Evolutionary conservation across 768 basidiomycete species (phyloP), one percentile per base, ranked within the genome.

Genomic region (Guyanaporus albipodus): DNA sequence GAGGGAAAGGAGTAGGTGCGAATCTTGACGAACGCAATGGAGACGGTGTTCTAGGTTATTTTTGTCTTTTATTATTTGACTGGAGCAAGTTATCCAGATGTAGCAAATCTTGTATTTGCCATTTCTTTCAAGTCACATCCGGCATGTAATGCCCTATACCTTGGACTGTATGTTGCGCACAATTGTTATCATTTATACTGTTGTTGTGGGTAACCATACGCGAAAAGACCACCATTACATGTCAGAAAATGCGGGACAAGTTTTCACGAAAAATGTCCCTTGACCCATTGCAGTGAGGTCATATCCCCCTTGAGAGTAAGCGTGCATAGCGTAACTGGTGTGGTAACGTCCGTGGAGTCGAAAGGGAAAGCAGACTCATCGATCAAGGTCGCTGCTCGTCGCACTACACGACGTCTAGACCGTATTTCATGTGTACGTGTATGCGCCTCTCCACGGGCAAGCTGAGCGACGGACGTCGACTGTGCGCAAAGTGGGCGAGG

Each of bases 181-280:
- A 18, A 18, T 12, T 14, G 33, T 52, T 38, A 52, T 45, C n/a
- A n/a, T n/a, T n/a, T 21, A 29, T 29, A 33, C 10, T 46, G 19
- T 35, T 53, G 19, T 23, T 48, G n/a, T n/a, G n/a, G n/a, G n/a
- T n/a, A n/a, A n/a, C n/a, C n/a, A n/a, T n/a, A n/a, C n/a, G n/a
- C n/a, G n/a, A n/a, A n/a, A n/a, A n/a, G n/a, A n/a, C n/a, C n/a
- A n/a, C n/a, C n/a, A n/a, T n/a, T n/a, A n/a, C n/a, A n/a, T n/a
- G n/a, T n/a, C n/a, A n/a, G n/a, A n/a, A n/a, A n/a, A n/a, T n/a
- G n/a, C n/a, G n/a, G n/a, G n/a, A n/a, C n/a, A n/a, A n/a, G n/a
- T n/a, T n/a, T n/a, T n/a, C n/a, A n/a, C 37, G 82, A 61, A 2
- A 85, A 85, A 10, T 73, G 73, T 46, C 77, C 63, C 70, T 88